Evolutionary conservation across 495 filamentous ascomycete species (phyloP).

Genomic region (Penicillium parvum): DNA sequence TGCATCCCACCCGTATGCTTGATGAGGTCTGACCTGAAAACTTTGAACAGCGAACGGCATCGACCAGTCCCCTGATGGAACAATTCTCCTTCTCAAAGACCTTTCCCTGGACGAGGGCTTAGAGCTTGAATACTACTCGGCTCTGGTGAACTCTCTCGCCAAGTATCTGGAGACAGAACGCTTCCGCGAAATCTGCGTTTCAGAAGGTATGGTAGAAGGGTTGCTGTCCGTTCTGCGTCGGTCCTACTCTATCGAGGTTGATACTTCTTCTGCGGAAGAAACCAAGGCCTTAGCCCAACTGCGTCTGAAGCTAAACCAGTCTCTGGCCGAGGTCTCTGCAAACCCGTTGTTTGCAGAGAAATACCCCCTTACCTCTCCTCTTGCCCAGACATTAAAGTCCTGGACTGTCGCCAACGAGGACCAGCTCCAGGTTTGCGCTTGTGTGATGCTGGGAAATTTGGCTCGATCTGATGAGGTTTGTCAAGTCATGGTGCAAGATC

Average conservation of each 20-base stretch:
- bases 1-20: not conserved
- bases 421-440: constrained; percentile 67
- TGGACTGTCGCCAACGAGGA: constrained; percentile 49
- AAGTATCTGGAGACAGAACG: constrained; percentile 36
- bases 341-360: constrained; percentile 49
- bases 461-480: constrained; percentile 65
- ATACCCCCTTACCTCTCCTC: constrained; percentile 45
- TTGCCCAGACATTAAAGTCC: constrained; percentile 50
- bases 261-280: constrained; percentile 40
- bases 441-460: constrained; percentile 74
- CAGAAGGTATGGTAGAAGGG: constrained; percentile 28
- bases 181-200: constrained; percentile 40
- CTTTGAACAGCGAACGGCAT: constrained; percentile 29
- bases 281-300: constrained; percentile 49
- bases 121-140: constrained; percentile 30
- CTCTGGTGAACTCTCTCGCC: constrained; percentile 29
- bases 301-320: constrained; percentile 50
- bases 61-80: constrained; percentile 38
- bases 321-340: constrained; percentile 61
- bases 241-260: constrained; percentile 27
- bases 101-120: constrained; percentile 24
- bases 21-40: not conserved
- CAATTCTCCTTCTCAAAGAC: constrained; percentile 33
- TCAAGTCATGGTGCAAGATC: constrained; percentile 49
- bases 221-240: constrained; percentile 29